Conservation (phyloP, 2,329 filamentous ascomycete species). For the Talaromyces rugulosus region DNA sequence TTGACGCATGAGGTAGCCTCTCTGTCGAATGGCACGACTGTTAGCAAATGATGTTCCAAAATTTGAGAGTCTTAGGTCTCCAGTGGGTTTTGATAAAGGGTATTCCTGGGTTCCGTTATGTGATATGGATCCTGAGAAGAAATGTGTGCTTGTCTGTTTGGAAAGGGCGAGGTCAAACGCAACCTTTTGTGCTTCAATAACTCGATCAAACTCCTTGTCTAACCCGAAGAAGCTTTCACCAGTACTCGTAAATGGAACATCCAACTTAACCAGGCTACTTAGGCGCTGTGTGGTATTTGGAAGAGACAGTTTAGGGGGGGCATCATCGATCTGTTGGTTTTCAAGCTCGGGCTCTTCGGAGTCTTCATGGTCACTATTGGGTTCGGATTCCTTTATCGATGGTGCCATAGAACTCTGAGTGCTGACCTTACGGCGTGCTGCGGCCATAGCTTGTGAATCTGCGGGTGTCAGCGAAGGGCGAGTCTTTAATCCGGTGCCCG, state of each 20-base stretch:
- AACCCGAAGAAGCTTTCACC: constrained; percentile 73
- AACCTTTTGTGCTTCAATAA: constrained; percentile 98
- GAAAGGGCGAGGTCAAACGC: constrained; percentile 49
- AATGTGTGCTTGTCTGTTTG: constrained; percentile 24
- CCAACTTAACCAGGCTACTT: constrained; percentile 73
- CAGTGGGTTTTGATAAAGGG: constrained; percentile 19
- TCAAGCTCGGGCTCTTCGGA: constrained; percentile 17
- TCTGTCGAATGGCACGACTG: constrained; percentile 58
- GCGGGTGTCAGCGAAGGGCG: constrained; percentile 82
- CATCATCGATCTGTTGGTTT: constrained; percentile 8
- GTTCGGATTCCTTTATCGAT: constrained; percentile 19
- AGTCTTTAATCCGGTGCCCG: constrained; percentile 82
- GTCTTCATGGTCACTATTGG: constrained; percentile 9
- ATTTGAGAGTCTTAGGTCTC: constrained; percentile 25
- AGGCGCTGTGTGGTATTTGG: constrained; percentile 49
- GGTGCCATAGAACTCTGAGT: constrained; percentile 55
- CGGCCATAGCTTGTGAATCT: constrained; percentile 79
- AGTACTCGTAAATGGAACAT: constrained; percentile 68
- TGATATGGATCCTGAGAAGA: constrained; percentile 11
- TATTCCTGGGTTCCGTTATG: constrained; percentile 16
- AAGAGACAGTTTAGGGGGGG: constrained; percentile 14
- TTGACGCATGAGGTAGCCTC: constrained; percentile 96
- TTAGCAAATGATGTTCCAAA: constrained; percentile 55
- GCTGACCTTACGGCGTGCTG: constrained; percentile 79
- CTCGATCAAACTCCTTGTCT: constrained; percentile 87